Evolutionary conservation across 148 eudicot genomes (phyloP).

Genomic region (Pharnaceum exiguum): DNA sequence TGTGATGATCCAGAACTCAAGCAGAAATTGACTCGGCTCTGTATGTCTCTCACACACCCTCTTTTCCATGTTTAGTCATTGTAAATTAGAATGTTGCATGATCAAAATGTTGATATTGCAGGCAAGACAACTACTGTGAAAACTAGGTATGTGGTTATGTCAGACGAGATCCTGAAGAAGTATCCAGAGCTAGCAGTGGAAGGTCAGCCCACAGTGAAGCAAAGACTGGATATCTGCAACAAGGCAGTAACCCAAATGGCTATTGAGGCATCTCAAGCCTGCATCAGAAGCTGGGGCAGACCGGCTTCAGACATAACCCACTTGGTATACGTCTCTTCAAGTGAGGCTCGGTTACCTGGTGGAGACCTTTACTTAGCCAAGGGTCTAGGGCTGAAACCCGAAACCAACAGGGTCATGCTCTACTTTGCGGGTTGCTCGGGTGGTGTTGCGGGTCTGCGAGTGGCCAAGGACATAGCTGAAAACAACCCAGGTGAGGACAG

Average conservation of each 20-base stretch:
- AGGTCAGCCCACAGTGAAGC: conserved; percentile 78
- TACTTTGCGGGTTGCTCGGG: conserved; percentile 93
- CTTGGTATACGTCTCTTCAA: conserved; percentile 89
- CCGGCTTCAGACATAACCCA: conserved; percentile 81
- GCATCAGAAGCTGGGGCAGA: conserved; percentile 77
- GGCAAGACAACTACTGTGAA: conserved; percentile 97
- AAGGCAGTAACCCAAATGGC: conserved; percentile 94
- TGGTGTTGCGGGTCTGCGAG: conserved; percentile 87
- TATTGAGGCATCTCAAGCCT: conserved; percentile 69
- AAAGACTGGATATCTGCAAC: conserved; percentile 87
- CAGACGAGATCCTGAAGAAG: conserved; percentile 75
- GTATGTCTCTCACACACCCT: conserved; percentile 37
- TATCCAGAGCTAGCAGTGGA: conserved; percentile 88
- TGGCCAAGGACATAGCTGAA: conserved; percentile 90
- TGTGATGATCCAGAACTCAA: conserved; percentile 87
- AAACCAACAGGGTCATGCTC: conserved; percentile 70
- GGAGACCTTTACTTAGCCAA: conserved; percentile 84
- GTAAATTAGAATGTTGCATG: no score
- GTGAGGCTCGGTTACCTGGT: conserved; percentile 88
- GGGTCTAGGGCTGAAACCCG: conserved; percentile 73
- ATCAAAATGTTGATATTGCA: conserved; percentile 15
- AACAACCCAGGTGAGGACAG: conserved; percentile 98
- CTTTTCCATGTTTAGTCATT: no score
- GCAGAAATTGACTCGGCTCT: conserved; percentile 79
- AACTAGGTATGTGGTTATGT: conserved; percentile 95